phyloP scores from a whole-genome alignment of 2,329 filamentous ascomycete genomes.

The Monosporascus sp. region DNA sequence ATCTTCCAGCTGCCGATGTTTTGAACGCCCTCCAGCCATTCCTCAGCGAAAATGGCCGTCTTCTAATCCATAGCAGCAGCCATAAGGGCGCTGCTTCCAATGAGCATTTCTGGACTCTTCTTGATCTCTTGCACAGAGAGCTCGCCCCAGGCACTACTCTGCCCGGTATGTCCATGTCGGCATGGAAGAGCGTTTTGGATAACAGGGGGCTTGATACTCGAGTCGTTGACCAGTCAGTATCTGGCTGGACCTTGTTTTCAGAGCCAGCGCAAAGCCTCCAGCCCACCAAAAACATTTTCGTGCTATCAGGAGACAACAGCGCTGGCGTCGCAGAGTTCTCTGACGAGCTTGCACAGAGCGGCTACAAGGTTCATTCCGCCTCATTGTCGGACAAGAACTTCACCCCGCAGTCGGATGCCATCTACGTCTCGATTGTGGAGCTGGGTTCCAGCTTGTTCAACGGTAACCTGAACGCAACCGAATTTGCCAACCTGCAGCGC shows the following conservation, averaged over 20 bases:
- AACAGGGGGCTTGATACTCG: background rate
- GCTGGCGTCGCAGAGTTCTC: slow-evolving; percentile 4
- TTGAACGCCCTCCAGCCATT: slow-evolving; percentile 5
- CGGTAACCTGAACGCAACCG: slow-evolving; percentile 6
- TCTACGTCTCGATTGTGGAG: slow-evolving; percentile 10
- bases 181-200: slow-evolving; percentile 3
- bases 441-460: slow-evolving; percentile 8
- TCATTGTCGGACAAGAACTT: slow-evolving; percentile 7
- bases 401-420: slow-evolving; percentile 3
- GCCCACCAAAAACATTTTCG: slow-evolving; percentile 4
- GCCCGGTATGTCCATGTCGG: background rate
- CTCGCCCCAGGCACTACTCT: background rate
- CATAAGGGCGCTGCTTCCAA: background rate
- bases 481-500: slow-evolving; percentile 5
- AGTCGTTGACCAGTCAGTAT: slow-evolving; percentile 2
- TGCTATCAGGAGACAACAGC: slow-evolving; percentile 6
- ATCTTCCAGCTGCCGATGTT: slow-evolving; percentile 2
- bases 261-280: slow-evolving; percentile 2
- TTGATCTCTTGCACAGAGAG: slow-evolving; percentile 3
- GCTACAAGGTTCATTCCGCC: slow-evolving; percentile 3
- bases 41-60: slow-evolving; percentile 4
- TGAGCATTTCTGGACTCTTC: background rate
- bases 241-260: slow-evolving; percentile 7
- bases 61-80: slow-evolving; percentile 4
- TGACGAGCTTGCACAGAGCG: slow-evolving; percentile 2